These are phyloP conservation scores for Epithemia pelagica DNA, from an alignment of 108 stramenopile genomes.

Conservation along the genomic window DNA sequence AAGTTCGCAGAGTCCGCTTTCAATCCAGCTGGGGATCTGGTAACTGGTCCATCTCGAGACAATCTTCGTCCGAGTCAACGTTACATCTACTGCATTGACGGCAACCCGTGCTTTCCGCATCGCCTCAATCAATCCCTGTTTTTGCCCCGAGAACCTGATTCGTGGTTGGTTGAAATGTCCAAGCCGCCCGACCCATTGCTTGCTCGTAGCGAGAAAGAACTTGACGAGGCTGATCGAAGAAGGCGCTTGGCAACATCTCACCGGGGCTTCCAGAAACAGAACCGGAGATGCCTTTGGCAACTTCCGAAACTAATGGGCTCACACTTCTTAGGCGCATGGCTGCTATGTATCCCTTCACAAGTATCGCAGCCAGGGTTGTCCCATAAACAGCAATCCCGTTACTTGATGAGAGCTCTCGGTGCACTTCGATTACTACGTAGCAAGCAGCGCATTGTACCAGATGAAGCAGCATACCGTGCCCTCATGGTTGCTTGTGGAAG, in stretches of 20 bases:
- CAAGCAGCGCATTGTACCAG: slow-evolving; percentile 68
- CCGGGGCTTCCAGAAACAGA: slow-evolving; percentile 63
- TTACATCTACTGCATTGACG: slow-evolving; percentile 70
- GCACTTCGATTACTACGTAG: slow-evolving; percentile 63
- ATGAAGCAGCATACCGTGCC: slow-evolving; percentile 80
- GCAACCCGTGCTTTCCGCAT: slow-evolving; percentile 80
- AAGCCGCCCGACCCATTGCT: slow-evolving; percentile 49
- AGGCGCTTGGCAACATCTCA: slow-evolving; percentile 51
- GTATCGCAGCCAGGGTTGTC: slow-evolving; percentile 49
- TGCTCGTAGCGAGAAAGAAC: slow-evolving; percentile 64
- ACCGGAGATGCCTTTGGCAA: slow-evolving; percentile 79
- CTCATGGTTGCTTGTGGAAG: slow-evolving; percentile 82
- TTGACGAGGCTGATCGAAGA: slow-evolving; percentile 57
- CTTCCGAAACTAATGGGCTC: slow-evolving; percentile 85
- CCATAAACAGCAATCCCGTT: slow-evolving; percentile 54
- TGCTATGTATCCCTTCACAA: slow-evolving; percentile 69
- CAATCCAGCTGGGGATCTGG: slow-evolving; percentile 61
- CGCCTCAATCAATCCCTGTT: slow-evolving; percentile 43
- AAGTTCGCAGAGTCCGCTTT: slow-evolving; percentile 36
- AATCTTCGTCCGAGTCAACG: slow-evolving; percentile 37
- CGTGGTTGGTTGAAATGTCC: slow-evolving; percentile 45
- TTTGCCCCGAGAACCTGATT: slow-evolving; percentile 64
- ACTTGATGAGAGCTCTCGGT: slow-evolving; percentile 72
- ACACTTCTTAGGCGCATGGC: slow-evolving; percentile 72
- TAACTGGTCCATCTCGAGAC: slow-evolving; percentile 48